Evolutionary conservation across 805 yeast genomes (phyloP).

Genomic region (Trichomonascus vanleenenianus): DNA sequence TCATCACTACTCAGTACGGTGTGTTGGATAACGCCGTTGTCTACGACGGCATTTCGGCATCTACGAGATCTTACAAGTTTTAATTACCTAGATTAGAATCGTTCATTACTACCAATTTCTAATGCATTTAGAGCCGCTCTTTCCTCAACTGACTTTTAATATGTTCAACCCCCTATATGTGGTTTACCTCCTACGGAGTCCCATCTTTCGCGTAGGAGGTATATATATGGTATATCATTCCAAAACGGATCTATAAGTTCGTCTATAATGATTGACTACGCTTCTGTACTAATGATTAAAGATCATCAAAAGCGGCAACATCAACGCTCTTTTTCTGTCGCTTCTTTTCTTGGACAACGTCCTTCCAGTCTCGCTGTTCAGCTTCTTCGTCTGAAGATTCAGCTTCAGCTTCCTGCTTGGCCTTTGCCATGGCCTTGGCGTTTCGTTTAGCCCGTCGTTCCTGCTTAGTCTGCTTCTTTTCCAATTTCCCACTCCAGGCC

Average conservation of each 20-base stretch:
- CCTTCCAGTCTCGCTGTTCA: conserved; percentile 79
- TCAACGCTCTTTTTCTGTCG: conserved; percentile 37
- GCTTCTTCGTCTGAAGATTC: conserved; percentile 31
- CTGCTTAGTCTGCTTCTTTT: conserved; percentile 51
- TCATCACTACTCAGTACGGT: conserved; percentile 68
- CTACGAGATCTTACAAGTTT: conserved; percentile 20
- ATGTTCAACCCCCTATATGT: too few species aligned
- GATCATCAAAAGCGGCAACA: conserved; percentile 21
- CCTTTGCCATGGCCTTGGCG: conserved; percentile 53
- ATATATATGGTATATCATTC: too few species aligned
- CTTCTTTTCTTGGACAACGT: conserved; percentile 58
- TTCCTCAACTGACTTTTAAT: too few species aligned
- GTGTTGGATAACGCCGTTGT: conserved; percentile 66
- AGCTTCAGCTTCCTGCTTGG: conserved; percentile 18
- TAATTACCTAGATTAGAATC: conserved; percentile 7
- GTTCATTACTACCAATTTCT: too few species aligned
- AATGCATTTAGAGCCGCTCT: too few species aligned
- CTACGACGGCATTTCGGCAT: conserved; percentile 63
- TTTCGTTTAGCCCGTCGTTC: conserved; percentile 63
- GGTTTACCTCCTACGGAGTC: too few species aligned
- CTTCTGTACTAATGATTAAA: too few species aligned
- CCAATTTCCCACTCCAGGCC: conserved; percentile 74
- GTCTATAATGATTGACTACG: too few species aligned
- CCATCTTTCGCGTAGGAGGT: too few species aligned
- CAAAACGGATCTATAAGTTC: too few species aligned